phyloP scores from a whole-genome alignment of 2,329 filamentous ascomycete species.

The Colletotrichum ledebouriae region DNA sequence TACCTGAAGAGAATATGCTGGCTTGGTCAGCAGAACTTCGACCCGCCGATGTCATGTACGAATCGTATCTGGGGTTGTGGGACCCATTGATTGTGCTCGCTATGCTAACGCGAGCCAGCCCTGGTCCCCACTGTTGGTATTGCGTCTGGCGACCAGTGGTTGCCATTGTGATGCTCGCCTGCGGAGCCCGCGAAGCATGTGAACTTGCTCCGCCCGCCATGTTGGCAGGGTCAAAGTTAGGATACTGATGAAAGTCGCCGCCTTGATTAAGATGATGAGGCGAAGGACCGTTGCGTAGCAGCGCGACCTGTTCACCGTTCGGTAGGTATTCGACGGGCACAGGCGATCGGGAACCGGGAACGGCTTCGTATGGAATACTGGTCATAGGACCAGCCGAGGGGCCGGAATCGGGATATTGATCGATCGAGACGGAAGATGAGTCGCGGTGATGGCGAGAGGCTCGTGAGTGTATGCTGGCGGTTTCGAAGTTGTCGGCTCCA shows the following conservation, averaged over 20 bases:
- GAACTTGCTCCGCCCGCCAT: constrained; percentile 63
- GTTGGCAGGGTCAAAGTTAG: constrained; percentile 73
- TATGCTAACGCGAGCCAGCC: constrained; percentile 65
- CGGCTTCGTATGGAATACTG: constrained; percentile 86
- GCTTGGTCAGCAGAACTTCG: constrained; percentile 68
- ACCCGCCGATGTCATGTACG: constrained; percentile 70
- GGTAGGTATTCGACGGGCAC: constrained; percentile 81
- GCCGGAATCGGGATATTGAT: constrained; percentile 74
- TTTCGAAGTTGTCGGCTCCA: constrained; percentile 69
- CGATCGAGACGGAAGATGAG: constrained; percentile 79
- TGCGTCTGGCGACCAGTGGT: constrained; percentile 79
- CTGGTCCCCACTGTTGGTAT: constrained; percentile 80
- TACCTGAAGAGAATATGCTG: constrained; percentile 72
- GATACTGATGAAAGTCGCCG: constrained; percentile 91
- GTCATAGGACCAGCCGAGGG: constrained; percentile 86
- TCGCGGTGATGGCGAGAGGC: constrained; percentile 84
- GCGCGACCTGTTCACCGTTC: constrained; percentile 72
- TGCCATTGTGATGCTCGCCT: constrained; percentile 77
- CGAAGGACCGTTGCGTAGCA: constrained; percentile 75
- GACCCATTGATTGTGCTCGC: constrained; percentile 64
- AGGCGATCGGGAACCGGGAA: constrained; percentile 76
- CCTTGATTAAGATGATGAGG: constrained; percentile 88
- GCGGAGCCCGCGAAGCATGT: constrained; percentile 69
- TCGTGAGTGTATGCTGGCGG: constrained; percentile 74
- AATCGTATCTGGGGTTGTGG: constrained; percentile 74